Base-by-base conservation (phyloP, 2,329 filamentous ascomycete genomes). In the Coniella lustricola region DNA sequence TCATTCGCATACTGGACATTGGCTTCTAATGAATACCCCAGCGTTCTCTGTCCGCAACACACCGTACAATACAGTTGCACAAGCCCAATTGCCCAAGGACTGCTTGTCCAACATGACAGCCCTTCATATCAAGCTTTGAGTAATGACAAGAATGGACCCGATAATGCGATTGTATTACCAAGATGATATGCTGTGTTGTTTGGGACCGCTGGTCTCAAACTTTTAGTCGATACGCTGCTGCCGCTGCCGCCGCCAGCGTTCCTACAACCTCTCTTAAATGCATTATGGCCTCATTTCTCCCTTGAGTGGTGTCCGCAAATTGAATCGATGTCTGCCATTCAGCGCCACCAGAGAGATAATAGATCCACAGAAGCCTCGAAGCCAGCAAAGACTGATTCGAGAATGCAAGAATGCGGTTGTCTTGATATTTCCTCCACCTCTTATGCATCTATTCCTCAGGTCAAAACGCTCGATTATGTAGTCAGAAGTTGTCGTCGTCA, bases 401-500 rank as follows among this genome's bases (percentile, higher is more conserved):
- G 20, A 20, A 31, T 21, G 41, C 66, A 64, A 7, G n/a, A 64
- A 64, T 14, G 60, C 56, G 9, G 56, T 77, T 20, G 51, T 70
- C 22, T 62, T 77, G 35, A 65, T 68, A 32, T 56, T 75, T 3
- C 60, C 72, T n/a, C 71, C 71, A 7, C 60, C 65, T 32, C 55
- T 64, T n/a, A 64, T 67, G 50, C 59, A 68, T 43, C 67, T 68
- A 46, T 61, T 75, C 22, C 62, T 79, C 29, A 68, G 75, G 25
- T 71, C 63, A 42, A 75, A 79, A 56, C 67, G 67, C 41, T 65
- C 60, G 32, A 65, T 70, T 36, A 61, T 73, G 42, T 58, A 62
- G 20, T 69, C 72, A 18, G 75, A 78, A 54, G 69, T 69, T 9
- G 58, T 64, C 8, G 55, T 75, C 2, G 56, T 77, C 33, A 62